phyloP scores from a whole-genome alignment of 2,329 filamentous ascomycete species.

The Alternaria metachromatica region DNA sequence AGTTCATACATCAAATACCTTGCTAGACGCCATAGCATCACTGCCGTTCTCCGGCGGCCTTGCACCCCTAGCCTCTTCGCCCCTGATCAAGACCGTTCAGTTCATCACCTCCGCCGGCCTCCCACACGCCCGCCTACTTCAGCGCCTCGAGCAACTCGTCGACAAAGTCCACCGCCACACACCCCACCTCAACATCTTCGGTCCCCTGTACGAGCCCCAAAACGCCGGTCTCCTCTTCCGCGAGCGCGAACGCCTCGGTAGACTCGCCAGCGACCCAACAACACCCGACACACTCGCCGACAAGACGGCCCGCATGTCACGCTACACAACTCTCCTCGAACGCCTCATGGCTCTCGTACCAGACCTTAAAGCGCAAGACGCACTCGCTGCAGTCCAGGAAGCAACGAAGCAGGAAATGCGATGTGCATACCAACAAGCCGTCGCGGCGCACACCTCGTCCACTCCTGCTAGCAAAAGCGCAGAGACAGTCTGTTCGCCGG shows the following conservation, averaged over 20 bases:
- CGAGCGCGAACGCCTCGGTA: constrained; percentile 36
- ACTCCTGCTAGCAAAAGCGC: background rate
- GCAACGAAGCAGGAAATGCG: constrained; percentile 31
- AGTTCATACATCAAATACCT: constrained; percentile 17
- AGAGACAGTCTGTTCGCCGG: background rate
- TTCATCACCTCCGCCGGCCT: constrained; percentile 40
- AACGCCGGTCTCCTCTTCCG: constrained; percentile 36
- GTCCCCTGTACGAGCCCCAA: constrained; percentile 31
- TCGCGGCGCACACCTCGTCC: constrained; percentile 8
- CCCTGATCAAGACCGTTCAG: constrained; percentile 31
- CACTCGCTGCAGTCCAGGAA: constrained; percentile 25
- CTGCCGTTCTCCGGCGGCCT: constrained; percentile 40
- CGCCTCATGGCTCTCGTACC: constrained; percentile 39
- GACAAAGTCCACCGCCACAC: constrained; percentile 42
- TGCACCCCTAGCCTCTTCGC: constrained; percentile 29
- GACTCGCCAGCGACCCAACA: constrained; percentile 21
- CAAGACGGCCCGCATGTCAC: constrained; percentile 36
- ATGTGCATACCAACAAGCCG: constrained; percentile 29
- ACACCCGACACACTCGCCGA: constrained; percentile 28
- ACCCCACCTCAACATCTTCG: constrained; percentile 36
- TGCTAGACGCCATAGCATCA: constrained; percentile 36
- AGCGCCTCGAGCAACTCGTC: constrained; percentile 43
- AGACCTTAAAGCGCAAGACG: constrained; percentile 27
- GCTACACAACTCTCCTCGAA: constrained; percentile 39
- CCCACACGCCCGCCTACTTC: constrained; percentile 37